Base-by-base conservation (phyloP, 768 basidiomycete species). In the Krasilnikovozyma curviuscula region DNA sequence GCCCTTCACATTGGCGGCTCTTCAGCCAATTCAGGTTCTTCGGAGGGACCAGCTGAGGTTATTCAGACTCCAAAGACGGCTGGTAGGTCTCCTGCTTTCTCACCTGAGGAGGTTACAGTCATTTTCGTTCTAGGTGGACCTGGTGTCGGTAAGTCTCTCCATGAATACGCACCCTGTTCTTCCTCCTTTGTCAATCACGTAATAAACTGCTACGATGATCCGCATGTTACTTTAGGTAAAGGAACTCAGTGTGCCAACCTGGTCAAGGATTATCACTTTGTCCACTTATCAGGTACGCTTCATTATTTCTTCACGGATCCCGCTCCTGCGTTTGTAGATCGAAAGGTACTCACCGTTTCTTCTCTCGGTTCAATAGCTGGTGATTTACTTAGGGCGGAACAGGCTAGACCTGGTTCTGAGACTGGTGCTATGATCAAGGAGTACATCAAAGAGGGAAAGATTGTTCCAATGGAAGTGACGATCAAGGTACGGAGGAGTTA, bases 381-480 rank as follows among this genome's bases (percentile, higher is more conserved):
- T n/a, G 93, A 98, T 65, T 79, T 98, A 27, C 74, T 97, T 19
- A 82, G 93, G 52, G 86, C 82, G 8, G 93, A 98, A 61, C 89
- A 95, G 67, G 69, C 76, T 50, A 78, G 89, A 38, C 75, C 79
- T 48, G 81, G 82, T 37, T 89, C 85, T 1, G 59, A 78, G 52
- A 82, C 79, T 57, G 88, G 88, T 27, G 68, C 75, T 24, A 67
- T 97, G 59, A 98, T 97, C 63, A 78, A 74, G 55, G 78, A 73
- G 13, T 82, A 78, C 68, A 97, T 98, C 63, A 74, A 70, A 44
- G 89, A 88, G 66, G 93, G 93, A 40, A 76, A 69, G 52, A 89
- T 98, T 60, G 93, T 97, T 9, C 91, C 93, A 12, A 84, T 83
- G 79, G 81, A 93, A 63, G 82, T 98, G 51, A 98, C 93, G 27